phyloP scores from a whole-genome alignment of 2,329 filamentous ascomycete species.

The Colletotrichum sp. region DNA sequence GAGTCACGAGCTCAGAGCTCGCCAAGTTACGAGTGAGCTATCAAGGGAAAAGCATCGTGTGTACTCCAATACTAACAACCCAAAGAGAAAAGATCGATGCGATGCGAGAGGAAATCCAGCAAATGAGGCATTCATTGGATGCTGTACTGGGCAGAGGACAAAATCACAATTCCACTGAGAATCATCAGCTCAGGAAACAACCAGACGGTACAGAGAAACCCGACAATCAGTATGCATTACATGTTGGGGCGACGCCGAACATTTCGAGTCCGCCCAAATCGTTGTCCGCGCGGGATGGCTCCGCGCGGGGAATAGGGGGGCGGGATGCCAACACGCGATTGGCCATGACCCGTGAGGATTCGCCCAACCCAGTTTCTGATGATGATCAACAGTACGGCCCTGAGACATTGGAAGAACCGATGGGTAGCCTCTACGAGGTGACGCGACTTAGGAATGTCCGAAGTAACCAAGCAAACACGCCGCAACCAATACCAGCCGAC shows the following conservation, averaged over 20 bases:
- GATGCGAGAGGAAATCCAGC: neutral
- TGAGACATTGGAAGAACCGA: constrained; percentile 45
- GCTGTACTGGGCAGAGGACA: neutral
- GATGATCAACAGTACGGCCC: constrained; percentile 22
- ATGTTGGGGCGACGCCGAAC: fast-evolving
- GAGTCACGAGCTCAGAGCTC: neutral
- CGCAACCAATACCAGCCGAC: neutral
- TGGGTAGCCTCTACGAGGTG: constrained; percentile 60
- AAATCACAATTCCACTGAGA: fast-evolving
- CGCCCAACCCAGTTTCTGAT: constrained; percentile 13
- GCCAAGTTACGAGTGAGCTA: neutral
- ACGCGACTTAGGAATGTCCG: constrained; percentile 48
- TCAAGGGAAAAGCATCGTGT: neutral
- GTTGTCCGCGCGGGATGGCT: neutral
- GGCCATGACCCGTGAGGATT: neutral
- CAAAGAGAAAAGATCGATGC: neutral
- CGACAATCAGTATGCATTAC: neutral
- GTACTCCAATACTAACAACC: neutral
- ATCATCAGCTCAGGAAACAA: neutral
- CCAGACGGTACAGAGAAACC: fast-evolving
- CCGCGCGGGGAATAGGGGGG: neutral
- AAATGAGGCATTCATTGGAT: neutral
- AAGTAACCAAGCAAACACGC: constrained; percentile 20
- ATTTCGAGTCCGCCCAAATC: neutral
- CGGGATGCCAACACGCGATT: neutral